Conservation (phyloP, 441 rosid species). For the Mallotus repandus region DNA sequence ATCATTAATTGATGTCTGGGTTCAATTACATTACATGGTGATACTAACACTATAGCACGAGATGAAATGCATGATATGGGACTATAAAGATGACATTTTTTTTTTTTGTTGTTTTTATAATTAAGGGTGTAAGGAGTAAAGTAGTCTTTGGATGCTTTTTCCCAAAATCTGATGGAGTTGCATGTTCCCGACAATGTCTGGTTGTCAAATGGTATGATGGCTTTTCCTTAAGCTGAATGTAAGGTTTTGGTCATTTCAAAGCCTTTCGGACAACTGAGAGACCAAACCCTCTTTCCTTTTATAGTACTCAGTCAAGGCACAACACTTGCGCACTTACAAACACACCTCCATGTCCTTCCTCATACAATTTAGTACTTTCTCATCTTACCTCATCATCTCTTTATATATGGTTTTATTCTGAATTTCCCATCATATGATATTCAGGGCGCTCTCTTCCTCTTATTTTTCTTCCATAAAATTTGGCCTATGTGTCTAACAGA, state of each 20-base stretch:
- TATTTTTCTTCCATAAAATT: background rate
- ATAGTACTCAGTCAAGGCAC: slow-evolving; percentile 29
- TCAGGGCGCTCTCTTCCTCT: background rate
- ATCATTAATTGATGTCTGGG: slow-evolving; percentile 15
- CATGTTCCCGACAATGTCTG: slow-evolving; percentile 88
- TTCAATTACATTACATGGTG: slow-evolving; percentile 5
- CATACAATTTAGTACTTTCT: background rate
- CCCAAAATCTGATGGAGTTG: slow-evolving; percentile 69
- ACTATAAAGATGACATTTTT: background rate
- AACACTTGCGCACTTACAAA: slow-evolving; percentile 26
- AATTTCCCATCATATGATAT: background rate
- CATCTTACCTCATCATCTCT: background rate
- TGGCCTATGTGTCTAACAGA: too few relatives aligned
- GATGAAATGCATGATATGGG: background rate
- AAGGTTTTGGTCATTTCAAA: slow-evolving; percentile 50
- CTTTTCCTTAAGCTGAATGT: slow-evolving; percentile 60
- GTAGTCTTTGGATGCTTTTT: slow-evolving; percentile 36
- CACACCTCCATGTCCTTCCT: slow-evolving; percentile 9
- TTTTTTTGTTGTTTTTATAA: background rate
- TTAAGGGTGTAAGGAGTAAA: background rate
- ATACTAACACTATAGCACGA: background rate
- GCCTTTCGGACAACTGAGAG: slow-evolving; percentile 44
- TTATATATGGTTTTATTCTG: background rate
- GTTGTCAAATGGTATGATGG: slow-evolving; percentile 73
- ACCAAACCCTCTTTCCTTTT: slow-evolving; percentile 38